phyloP scores from a whole-genome alignment of 768 basidiomycete species.

The Mycena polygramma region DNA sequence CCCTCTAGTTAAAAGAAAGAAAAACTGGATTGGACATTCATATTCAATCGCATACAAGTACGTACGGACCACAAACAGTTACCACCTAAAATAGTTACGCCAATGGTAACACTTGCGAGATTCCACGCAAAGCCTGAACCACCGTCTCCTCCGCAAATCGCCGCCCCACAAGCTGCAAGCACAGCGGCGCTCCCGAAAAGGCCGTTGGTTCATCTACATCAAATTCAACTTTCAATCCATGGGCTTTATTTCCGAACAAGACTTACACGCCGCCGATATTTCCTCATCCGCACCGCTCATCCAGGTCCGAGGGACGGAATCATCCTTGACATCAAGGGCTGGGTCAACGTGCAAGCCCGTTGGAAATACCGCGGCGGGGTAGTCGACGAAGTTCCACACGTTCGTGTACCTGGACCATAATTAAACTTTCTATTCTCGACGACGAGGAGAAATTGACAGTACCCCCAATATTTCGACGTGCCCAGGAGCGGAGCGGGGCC shows the following conservation, averaged over 20 bases:
- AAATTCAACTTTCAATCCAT: neutral
- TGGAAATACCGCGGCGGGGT: constrained; percentile 58
- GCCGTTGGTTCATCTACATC: too few relatives aligned
- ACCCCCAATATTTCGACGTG: constrained; percentile 28
- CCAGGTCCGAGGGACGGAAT: constrained; percentile 13
- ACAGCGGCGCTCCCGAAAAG: too few relatives aligned
- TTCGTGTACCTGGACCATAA: constrained; percentile 49
- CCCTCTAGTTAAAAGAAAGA: too few relatives aligned
- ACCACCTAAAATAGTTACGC: too few relatives aligned
- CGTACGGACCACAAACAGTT: too few relatives aligned
- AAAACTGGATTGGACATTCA: too few relatives aligned
- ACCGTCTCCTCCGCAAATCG: too few relatives aligned
- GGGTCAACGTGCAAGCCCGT: constrained; percentile 50
- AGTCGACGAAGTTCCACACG: constrained; percentile 60
- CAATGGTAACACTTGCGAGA: too few relatives aligned
- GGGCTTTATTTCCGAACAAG: neutral
- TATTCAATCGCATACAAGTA: too few relatives aligned
- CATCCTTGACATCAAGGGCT: constrained; percentile 36
- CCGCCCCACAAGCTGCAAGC: too few relatives aligned
- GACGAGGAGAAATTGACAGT: neutral
- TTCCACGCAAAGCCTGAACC: too few relatives aligned
- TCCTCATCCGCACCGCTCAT: constrained; percentile 36
- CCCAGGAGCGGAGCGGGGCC: constrained; percentile 10
- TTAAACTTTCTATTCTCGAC: neutral
- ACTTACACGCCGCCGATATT: constrained; percentile 26